Base-by-base conservation (phyloP, 140 eudicot genomes). In the Senecio squalidus region DNA sequence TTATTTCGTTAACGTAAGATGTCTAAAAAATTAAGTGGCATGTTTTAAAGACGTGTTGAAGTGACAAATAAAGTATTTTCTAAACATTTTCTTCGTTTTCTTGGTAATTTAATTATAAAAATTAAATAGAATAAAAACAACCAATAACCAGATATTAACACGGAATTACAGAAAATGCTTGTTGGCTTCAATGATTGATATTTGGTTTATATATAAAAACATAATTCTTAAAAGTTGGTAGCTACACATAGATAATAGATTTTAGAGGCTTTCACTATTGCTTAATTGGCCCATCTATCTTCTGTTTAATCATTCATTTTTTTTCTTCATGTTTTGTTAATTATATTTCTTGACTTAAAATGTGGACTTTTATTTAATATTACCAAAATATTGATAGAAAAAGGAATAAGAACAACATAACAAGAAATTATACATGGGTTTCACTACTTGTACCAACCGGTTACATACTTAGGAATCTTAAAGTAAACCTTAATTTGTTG, bases 141-240 rank as follows among this genome's bases (percentile, higher is more conserved):
- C 60, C 71, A 59, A 62, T 44, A 54, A 31, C 31, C 60, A 62
- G 66, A 45, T 58, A 36, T 62, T 53, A 62, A 71, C 70, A 62
- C 76, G 76, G 64, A 17, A 22, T 52, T 70, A 70, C 71, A 71
- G 71, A 62, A 62, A 54, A 54, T 55, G 8, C 28, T 17, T 54
- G 44, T 55, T 53, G 65, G 52, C 59, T 53, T 62, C 58, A 71
- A 71, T 71, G 43, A 71, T 71, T 62, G 59, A 52, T 27, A 50
- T 34, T 51, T 70, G 22, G 13, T 26, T 2, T 9, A 0, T 6
- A 1, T 11, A 20, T 8, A 16, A 53, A 31, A 7, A 27, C 2
- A 27, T 58, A 58, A 15, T 47, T n/a, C 26, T 8, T 9, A 50
- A n/a, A 50, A 54, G 65, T 62, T 41, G 76, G 64, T 52, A 20